phyloP scores from a whole-genome alignment of 1,139 yeast genomes.

The Saccharomycopsis phalli region DNA sequence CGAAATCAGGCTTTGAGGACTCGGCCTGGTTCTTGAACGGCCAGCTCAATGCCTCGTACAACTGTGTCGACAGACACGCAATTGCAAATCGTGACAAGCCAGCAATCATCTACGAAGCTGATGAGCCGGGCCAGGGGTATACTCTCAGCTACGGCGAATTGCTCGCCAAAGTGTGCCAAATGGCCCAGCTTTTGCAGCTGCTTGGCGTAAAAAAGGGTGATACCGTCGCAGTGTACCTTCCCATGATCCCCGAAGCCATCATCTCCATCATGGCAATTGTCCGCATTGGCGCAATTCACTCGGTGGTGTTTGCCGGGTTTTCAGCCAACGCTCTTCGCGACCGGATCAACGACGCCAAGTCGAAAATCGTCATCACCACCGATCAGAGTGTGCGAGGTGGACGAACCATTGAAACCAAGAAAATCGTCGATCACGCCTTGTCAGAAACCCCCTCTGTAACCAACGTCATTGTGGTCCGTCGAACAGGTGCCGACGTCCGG shows the following conservation, averaged over 20 bases:
- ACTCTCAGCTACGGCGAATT: slow-evolving; percentile 64
- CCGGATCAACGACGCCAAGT: slow-evolving; percentile 70
- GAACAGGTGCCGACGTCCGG: slow-evolving; percentile 65
- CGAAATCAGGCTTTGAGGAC: slow-evolving; percentile 46
- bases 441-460: slow-evolving; percentile 58
- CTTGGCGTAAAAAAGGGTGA: slow-evolving; percentile 75
- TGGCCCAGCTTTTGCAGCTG: slow-evolving; percentile 58
- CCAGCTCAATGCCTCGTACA: slow-evolving; percentile 66
- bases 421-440: slow-evolving; percentile 75
- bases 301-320: slow-evolving; percentile 81
- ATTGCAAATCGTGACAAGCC: slow-evolving; percentile 57
- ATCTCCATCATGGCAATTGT: slow-evolving; percentile 65
- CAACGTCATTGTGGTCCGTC: slow-evolving; percentile 61
- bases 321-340: slow-evolving; percentile 68
- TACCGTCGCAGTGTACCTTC: slow-evolving; percentile 77
- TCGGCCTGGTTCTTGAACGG: slow-evolving; percentile 78
- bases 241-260: slow-evolving; percentile 80
- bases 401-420: slow-evolving; percentile 72
- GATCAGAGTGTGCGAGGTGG: slow-evolving; percentile 82
- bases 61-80: slow-evolving; percentile 78
- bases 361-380: slow-evolving; percentile 64
- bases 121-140: slow-evolving; percentile 38
- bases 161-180: slow-evolving; percentile 56
- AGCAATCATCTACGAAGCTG: slow-evolving; percentile 77
- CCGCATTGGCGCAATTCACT: slow-evolving; percentile 75